Conservation (phyloP, 192 early-diverging fungal species). For the Mortierella claussenii region DNA sequence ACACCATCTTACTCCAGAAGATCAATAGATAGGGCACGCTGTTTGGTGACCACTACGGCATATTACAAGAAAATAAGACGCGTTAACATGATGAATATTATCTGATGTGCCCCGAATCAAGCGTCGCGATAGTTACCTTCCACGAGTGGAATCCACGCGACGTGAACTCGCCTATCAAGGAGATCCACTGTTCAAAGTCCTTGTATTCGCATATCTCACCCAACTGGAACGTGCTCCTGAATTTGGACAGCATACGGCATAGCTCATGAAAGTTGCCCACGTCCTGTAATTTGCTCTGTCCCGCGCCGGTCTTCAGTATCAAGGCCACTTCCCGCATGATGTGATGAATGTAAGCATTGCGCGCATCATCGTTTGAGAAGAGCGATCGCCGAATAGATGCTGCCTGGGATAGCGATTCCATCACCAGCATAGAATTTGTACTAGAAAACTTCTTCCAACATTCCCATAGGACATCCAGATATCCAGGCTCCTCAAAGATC, state of each 20-base stretch:
- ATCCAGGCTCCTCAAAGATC: conserved; percentile 75
- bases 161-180: conserved; percentile 71
- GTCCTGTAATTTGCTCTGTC: conserved; percentile 68
- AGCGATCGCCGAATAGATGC: conserved; percentile 87
- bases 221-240: conserved; percentile 84
- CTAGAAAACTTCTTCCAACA: conserved; percentile 51
- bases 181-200: conserved; percentile 74
- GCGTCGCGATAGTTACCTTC: too few species aligned
- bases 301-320: conserved; percentile 68
- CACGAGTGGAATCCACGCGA: conserved; percentile 69
- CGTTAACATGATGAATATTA: too few species aligned
- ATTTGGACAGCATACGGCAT: conserved; percentile 82
- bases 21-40: conserved; percentile 79
- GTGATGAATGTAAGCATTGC: conserved; percentile 71
- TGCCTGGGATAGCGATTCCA: conserved; percentile 84
- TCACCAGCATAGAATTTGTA: conserved; percentile 64
- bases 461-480: conserved; percentile 73
- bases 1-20: conserved; percentile 89
- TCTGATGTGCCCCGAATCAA: too few species aligned
- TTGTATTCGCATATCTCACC: conserved; percentile 81
- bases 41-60: conserved; percentile 77
- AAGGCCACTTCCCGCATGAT: conserved; percentile 77
- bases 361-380: conserved; percentile 81
- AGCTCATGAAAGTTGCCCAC: conserved; percentile 88
- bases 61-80: too few species aligned